Evolutionary conservation across 2,329 filamentous ascomycete species (phyloP), one percentile per base, ranked within the genome.

Genomic region (Macrophomina phaseolina): DNA sequence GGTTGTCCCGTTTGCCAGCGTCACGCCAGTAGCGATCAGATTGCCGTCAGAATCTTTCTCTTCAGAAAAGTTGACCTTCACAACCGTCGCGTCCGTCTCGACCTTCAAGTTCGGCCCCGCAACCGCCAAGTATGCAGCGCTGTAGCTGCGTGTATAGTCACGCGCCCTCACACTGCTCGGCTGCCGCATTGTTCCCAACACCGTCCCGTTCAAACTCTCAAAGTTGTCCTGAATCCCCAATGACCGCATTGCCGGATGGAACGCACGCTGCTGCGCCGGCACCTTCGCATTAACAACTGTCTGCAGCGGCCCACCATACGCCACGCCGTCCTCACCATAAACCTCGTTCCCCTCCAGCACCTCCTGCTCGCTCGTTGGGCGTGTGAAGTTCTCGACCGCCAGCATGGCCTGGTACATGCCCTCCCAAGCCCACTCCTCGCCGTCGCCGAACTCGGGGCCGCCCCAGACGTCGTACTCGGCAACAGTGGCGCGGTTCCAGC

Each of bases 141-240:
- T 77, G 72, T 85, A 87, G 2, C 82, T 85, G 40, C 85, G 78
- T 23, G 76, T 81, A 69, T 83, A 85, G 48, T 81, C 79, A 4
- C 76, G 78, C 9, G 80, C 78, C 52, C 83, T 78, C 45, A 87
- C 80, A 66, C 81, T 84, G 68, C 79, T 83, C 9, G 85, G 79
- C 67, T 84, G 82, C 40, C 79, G 81, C 74, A 81, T 83, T 6
- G 82, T 82, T 6, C 86, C 86, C 3, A 85, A 72, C 14, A 81
- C 81, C 56, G 83, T 80, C 1, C 85, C 85, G 14, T 79, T 78
- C 1, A 87, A 76, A 8, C 82, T 85, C 58, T 84, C 75, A n/a
- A 72, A 70, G 63, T 82, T 82, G 5, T 72, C 68, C 2, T 73
- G 61, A 8, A 83, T 75, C 1, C 83, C 84, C 2, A 84, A 73